Evolutionary conservation across 257 asterid species (phyloP).

Genomic region (Lantana camara): DNA sequence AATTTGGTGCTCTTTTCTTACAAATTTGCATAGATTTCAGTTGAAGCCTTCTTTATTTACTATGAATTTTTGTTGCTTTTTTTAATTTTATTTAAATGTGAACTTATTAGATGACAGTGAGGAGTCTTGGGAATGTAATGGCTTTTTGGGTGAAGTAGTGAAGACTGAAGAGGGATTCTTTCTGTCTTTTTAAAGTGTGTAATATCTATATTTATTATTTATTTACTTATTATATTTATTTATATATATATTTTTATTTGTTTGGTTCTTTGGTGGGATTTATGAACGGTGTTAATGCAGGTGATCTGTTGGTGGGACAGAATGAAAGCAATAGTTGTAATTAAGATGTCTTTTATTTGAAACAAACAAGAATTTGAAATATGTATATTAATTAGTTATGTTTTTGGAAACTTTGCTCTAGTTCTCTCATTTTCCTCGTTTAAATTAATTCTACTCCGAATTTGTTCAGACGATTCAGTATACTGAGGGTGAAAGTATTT

Average conservation of each 20-base stretch:
- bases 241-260: too few relatives aligned
- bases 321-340: conserved; percentile 34
- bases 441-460: too few relatives aligned
- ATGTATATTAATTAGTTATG: too few relatives aligned
- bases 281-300: conserved; percentile 30
- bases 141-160: conserved; percentile 27
- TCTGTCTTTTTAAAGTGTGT: conserved; percentile 14
- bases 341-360: conserved; percentile 19
- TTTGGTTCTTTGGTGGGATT: conserved; percentile 4
- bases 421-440: too few relatives aligned
- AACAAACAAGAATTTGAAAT: conserved; percentile 8
- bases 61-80: conserved; percentile 22
- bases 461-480: too few relatives aligned
- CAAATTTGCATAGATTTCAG: conserved; percentile 38
- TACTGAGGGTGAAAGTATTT: too few relatives aligned
- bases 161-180: conserved; percentile 26
- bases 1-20: conserved; percentile 19
- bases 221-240: not conserved
- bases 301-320: conserved; percentile 30
- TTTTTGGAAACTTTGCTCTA: too few relatives aligned
- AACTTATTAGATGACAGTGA: conserved; percentile 27
- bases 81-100: conserved; percentile 1
- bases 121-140: conserved; percentile 48
- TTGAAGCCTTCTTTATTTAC: conserved; percentile 1
- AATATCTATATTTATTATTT: not conserved